Conservation (phyloP, 1,139 yeast genomes). For the Sugiyamaella neomexicana region DNA sequence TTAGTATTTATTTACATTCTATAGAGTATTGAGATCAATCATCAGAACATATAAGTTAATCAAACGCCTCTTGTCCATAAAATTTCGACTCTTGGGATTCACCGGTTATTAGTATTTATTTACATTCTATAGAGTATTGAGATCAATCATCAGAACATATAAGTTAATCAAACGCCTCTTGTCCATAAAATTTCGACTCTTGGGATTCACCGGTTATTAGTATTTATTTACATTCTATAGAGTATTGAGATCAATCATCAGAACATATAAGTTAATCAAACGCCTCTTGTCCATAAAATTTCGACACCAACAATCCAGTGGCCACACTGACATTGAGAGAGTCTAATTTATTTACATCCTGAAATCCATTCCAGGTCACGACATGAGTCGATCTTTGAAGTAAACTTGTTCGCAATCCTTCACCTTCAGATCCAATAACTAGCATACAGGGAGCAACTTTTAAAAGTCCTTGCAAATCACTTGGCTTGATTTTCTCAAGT, state of each 20-base stretch:
- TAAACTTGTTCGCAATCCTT: slow-evolving; percentile 71
- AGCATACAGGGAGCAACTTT: slow-evolving; percentile 60
- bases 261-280: slow-evolving; percentile 28
- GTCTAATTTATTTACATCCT: slow-evolving; percentile 53
- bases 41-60: no score
- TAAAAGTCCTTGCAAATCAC: slow-evolving; percentile 48
- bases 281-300: slow-evolving; percentile 37
- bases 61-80: no score
- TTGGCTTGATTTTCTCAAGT: slow-evolving; percentile 44
- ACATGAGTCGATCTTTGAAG: slow-evolving; percentile 62
- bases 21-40: no score
- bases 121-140: no score
- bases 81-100: no score
- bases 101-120: no score
- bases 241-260: no score
- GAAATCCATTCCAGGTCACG: slow-evolving; percentile 49
- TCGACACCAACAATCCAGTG: slow-evolving; percentile 62
- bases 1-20: no score
- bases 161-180: no score
- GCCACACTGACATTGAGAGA: slow-evolving; percentile 91
- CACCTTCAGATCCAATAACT: slow-evolving; percentile 83
- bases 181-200: no score
- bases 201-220: no score
- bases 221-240: background rate
- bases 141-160: no score